Base-by-base conservation (phyloP, 2,329 filamentous ascomycete species). In the Corinectria fuckeliana region DNA sequence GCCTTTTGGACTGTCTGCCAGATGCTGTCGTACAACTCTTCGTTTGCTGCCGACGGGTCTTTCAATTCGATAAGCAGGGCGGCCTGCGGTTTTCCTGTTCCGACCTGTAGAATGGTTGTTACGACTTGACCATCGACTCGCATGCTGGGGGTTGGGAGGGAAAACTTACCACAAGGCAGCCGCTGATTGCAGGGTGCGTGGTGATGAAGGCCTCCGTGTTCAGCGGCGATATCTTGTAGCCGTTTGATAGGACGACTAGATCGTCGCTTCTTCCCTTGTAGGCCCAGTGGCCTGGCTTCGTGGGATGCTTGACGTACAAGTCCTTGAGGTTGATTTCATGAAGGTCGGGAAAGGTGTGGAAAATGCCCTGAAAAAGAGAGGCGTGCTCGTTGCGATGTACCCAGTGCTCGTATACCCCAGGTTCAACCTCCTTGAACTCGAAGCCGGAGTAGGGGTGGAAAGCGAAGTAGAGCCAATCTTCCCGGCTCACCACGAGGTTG, bases 1-100 rank as follows among this genome's bases (percentile, higher is more conserved):
- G 80, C 80, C 21, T 71, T 62, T 50, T 82, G 72, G 0, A 85
- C 73, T 0, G 65, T 69, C 0, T 74, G 70, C 81, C 81, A 83
- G 7, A 85, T 75, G 44, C 72, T 72, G 5, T 82, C 76, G 3
- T 83, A 59, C 2, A 78, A 61, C 10, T 64, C 61, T 0, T 72
- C 62, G 1, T 44, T 64, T 13, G 63, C 69, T 5, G 21, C 25
- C 0, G 53, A 49, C 2, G 61, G 63, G 23, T 69, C 69, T 39
- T 69, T 72, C 13, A 70, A 21, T 52, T 74, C 71, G 16, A 72
- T 65, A 3, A 73, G 67, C 2, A 74, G 54, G 3, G 64, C 71
- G 0, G 72, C 70, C 30, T 72, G 64, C 1, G 66, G 64, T 41
- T 66, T 67, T 20, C 69, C 71, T 0, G 69, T 63, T 20, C 71